phyloP scores from a whole-genome alignment of 1,284 basidiomycete species.

The Ustilago lituana region DNA sequence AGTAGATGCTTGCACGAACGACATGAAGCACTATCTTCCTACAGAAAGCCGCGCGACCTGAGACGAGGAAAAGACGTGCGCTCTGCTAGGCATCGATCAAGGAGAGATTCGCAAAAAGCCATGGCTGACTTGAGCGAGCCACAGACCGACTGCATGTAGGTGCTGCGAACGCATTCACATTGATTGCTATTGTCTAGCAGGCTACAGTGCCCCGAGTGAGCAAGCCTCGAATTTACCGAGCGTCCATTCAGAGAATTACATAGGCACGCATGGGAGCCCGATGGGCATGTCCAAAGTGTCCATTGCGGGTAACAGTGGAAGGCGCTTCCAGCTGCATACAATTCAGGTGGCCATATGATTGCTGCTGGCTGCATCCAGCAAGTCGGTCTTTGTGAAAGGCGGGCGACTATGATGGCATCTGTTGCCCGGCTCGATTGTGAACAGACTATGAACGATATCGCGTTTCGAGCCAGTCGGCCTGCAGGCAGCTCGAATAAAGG shows the following conservation, averaged over 20 bases:
- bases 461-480: not conserved
- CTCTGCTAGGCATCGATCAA: too few species aligned
- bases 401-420: slow-evolving; percentile 1
- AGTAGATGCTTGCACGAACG: slow-evolving; percentile 1
- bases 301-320: too few species aligned
- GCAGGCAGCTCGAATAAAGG: not conserved
- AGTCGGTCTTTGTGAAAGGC: not conserved
- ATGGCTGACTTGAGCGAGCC: not conserved
- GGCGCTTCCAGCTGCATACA: slow-evolving; percentile 7
- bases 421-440: too few species aligned
- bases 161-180: too few species aligned
- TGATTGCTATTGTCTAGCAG: too few species aligned
- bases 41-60: too few species aligned
- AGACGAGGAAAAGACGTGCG: too few species aligned
- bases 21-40: not conserved
- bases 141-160: slow-evolving; percentile 7
- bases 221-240: too few species aligned
- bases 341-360: not conserved
- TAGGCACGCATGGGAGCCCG: slow-evolving; percentile 1
- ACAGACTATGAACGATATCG: too few species aligned
- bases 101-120: not conserved
- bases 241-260: too few species aligned
- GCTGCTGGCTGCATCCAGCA: slow-evolving; percentile 22
- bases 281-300: slow-evolving; percentile 2
- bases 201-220: too few species aligned